Percentiles rank a stretch among this genome's conserved stretches.
Evolutionary conservation across 75 land plant species (phyloP).

Genomic region (Chamaecyparis obtusa): DNA sequence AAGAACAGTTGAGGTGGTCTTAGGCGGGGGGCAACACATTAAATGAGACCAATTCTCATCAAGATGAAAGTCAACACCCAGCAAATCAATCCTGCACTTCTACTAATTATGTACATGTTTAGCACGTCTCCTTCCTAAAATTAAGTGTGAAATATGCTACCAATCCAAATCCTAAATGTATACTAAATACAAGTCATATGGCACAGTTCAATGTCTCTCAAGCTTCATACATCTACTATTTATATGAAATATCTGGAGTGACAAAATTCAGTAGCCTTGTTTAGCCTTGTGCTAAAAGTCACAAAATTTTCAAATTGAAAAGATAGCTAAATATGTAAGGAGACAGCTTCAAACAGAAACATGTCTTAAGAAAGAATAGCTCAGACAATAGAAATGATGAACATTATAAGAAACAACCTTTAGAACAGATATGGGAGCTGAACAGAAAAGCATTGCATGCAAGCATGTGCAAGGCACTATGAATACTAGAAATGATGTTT

Average conservation of each 20-base stretch:
- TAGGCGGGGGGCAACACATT: neutral
- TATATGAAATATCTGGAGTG: neutral
- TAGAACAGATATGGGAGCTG: neutral
- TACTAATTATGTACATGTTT: neutral
- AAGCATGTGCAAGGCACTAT: neutral
- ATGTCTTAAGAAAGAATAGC: neutral
- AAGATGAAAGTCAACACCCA: neutral
- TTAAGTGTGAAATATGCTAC: neutral
- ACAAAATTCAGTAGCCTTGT: neutral
- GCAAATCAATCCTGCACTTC: neutral
- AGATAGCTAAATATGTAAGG: neutral
- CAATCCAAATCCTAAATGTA: neutral
- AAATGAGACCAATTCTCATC: neutral
- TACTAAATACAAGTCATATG: neutral
- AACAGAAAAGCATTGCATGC: neutral
- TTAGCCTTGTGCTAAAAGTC: neutral
- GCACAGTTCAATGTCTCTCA: neutral
- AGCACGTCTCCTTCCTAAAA: neutral
- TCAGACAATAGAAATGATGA: neutral
- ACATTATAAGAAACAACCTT: neutral
- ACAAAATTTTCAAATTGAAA: neutral
- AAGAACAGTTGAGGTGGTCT: too few relatives aligned
- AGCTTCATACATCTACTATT: neutral
- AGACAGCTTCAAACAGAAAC: neutral
- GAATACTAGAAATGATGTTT: neutral